Evolutionary conservation across 2,329 filamentous ascomycete species (phyloP).

Genomic region (Colletotrichum liriopes): DNA sequence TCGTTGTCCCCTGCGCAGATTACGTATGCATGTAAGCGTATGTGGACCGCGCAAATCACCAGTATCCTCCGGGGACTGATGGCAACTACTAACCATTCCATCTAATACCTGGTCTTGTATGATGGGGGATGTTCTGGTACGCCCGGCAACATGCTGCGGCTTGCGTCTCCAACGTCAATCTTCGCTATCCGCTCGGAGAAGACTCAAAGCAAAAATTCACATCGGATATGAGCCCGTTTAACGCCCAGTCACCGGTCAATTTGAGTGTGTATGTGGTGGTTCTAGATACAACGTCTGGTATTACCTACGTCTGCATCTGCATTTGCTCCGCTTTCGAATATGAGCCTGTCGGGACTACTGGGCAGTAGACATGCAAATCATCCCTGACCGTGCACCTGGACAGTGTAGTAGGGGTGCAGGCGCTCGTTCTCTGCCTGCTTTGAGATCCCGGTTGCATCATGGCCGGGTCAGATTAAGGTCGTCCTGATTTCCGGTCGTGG

Average conservation of each 20-base stretch:
- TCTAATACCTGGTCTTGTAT: not conserved
- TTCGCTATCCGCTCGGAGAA: not conserved
- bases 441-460: slow-evolving; percentile 5
- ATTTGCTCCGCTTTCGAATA: not conserved
- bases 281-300: not conserved
- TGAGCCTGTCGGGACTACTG: not conserved
- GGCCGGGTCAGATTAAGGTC: slow-evolving; percentile 9
- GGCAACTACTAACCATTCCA: not conserved
- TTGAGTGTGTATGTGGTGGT: too few species aligned
- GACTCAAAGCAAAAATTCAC: too few species aligned
- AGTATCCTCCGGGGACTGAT: not conserved
- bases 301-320: not conserved
- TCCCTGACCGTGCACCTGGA: not conserved
- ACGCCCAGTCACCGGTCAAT: not conserved
- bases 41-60: not conserved
- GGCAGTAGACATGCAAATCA: slow-evolving; percentile 25
- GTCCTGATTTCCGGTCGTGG: slow-evolving; percentile 17
- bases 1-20: slow-evolving; percentile 1
- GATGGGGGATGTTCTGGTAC: not conserved
- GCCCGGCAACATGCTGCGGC: not conserved
- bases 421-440: not conserved
- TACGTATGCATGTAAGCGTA: not conserved
- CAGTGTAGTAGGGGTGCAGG: not conserved
- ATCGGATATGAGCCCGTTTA: not conserved
- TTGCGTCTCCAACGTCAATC: not conserved